Evolutionary conservation across 2,329 filamentous ascomycete genomes (phyloP), one percentile per base, ranked within the genome.

Genomic region (Corinectria fuckeliana): DNA sequence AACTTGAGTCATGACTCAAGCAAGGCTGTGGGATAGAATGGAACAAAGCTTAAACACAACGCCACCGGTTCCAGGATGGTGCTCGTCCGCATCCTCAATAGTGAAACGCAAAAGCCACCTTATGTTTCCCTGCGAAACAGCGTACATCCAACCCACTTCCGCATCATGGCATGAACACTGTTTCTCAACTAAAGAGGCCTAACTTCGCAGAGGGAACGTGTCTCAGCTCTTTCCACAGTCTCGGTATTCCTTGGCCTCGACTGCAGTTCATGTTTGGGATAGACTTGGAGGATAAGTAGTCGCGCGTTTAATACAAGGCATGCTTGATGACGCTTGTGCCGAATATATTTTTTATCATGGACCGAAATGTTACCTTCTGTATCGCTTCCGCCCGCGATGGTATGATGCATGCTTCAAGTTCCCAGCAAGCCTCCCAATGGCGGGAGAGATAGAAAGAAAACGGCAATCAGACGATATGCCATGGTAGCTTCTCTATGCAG

Each of bases 31-130:
- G n/a, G 18, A 28, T n/a, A 10, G 5, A 18, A 45, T 30, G 5
- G 42, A 45, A 28, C 10, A 25, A 45, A 25, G 32, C 51, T 30
- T 52, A 36, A 48, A 54, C 44, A 47, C 41, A 45, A 28, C 16
- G 23, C 8, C n/a, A 11, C 42, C n/a, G 21, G n/a, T 45, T 25
- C 16, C 5, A n/a, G 41, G 16, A 28, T n/a, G 28, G 41, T n/a
- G 25, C 18, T 26, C 23, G 16, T 26, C 14, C 16, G 41, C 9
- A 26, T 26, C 23, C 16, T 8, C 41, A 16, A 28, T 16, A 28
- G 42, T 28, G 42, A 45, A 45, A 45, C 25, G 10, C 16, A 16
- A 28, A 28, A 26, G 42, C 25, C 42, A 45, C 26, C 10, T 6
- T 3, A 4, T 23, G 25, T 10, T 45, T 45, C 42, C n/a, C 23